Conservation (phyloP, 257 asterid species). For the Solanum lycopersicoides region DNA sequence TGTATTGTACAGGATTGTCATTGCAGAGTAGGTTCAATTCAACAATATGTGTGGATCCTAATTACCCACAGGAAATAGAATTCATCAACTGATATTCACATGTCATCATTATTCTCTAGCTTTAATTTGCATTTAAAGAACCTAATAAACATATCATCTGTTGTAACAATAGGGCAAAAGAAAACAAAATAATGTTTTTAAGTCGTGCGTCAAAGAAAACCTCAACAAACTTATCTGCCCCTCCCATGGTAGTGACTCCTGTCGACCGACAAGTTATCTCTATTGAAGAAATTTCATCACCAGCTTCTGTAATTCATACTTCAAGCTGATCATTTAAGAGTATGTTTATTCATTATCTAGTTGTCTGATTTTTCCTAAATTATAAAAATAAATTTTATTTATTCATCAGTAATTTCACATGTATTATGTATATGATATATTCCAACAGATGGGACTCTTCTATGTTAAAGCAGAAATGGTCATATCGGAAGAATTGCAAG, state of each 20-base stretch:
- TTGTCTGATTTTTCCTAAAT: no score
- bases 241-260: neutral
- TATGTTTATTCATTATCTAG: no score
- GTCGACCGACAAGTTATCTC: accelerated
- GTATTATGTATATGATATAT: neutral
- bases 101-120: neutral
- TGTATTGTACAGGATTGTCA: neutral
- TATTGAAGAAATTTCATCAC: neutral
- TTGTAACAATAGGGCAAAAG: neutral
- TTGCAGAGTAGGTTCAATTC: no score
- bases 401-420: neutral
- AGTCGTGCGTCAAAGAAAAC: neutral
- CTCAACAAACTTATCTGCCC: neutral
- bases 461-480: no score
- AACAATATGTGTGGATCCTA: no score
- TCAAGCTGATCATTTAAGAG: neutral
- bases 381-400: no score
- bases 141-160: neutral
- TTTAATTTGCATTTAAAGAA: no score
- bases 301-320: neutral
- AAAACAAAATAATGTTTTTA: no score
- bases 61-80: neutral
- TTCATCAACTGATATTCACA: neutral
- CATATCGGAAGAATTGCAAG: neutral
- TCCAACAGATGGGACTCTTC: neutral